Conservation (phyloP, 805 yeast genomes). For the Saturnispora galanensis region DNA sequence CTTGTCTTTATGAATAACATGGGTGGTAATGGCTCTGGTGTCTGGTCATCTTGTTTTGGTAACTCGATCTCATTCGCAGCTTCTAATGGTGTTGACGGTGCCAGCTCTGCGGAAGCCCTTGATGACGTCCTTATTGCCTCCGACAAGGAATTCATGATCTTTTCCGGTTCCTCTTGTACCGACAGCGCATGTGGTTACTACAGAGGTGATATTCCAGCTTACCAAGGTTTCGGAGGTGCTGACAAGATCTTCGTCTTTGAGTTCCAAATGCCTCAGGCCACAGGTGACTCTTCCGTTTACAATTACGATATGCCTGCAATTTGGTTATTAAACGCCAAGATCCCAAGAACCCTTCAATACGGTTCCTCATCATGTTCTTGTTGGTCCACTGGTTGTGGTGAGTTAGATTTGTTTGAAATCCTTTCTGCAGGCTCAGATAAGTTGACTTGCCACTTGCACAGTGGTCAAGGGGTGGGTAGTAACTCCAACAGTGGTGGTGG, state of each 20-base stretch:
- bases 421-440: constrained; percentile 65
- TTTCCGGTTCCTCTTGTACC: constrained; percentile 60
- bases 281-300: constrained; percentile 31
- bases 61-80: constrained; percentile 82
- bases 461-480: constrained; percentile 62
- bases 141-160: constrained; percentile 71
- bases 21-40: constrained; percentile 90
- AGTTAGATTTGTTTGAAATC: constrained; percentile 88
- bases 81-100: constrained; percentile 65
- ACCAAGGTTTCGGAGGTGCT: constrained; percentile 85
- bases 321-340: constrained; percentile 64
- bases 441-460: constrained; percentile 75
- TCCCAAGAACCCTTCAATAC: constrained; percentile 91
- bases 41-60: constrained; percentile 80
- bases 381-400: constrained; percentile 98
- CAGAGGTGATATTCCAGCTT: constrained; percentile 81
- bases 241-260: constrained; percentile 85
- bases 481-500: constrained; percentile 47
- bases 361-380: constrained; percentile 83
- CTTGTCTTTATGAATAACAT: constrained; percentile 74
- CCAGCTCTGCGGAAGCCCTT: constrained; percentile 59
- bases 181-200: constrained; percentile 70
- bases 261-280: constrained; percentile 77
- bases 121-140: constrained; percentile 61
- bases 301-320: constrained; percentile 83